These are phyloP conservation scores for Coelastrella sp. DNA, from an alignment of 139 green algal species.

Conservation along the genomic window DNA sequence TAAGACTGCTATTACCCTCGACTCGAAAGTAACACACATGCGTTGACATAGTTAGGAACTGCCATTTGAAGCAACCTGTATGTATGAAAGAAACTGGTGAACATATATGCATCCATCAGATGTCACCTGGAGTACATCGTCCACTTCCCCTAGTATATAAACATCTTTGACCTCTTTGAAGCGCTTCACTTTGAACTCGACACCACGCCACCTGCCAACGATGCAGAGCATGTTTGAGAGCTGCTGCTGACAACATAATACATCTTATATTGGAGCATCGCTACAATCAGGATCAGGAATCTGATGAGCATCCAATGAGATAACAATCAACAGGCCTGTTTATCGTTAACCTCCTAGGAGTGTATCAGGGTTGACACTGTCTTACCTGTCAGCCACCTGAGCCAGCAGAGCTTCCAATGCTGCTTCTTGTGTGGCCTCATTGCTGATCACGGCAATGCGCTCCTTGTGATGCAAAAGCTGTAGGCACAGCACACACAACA, in stretches of 20 bases:
- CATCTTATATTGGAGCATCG: too few relatives aligned
- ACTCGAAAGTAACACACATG: neutral
- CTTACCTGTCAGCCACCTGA: slow-evolving; percentile 63
- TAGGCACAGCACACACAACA: neutral
- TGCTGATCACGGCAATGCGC: slow-evolving; percentile 67
- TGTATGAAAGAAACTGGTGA: too few relatives aligned
- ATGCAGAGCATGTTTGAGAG: neutral
- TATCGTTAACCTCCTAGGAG: too few relatives aligned
- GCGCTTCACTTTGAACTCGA: slow-evolving; percentile 65
- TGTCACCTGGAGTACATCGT: slow-evolving; percentile 72
- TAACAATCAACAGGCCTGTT: too few relatives aligned
- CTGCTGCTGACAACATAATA: too few relatives aligned
- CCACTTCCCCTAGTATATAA: slow-evolving; percentile 79
- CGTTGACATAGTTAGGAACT: too few relatives aligned
- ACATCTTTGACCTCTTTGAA: slow-evolving; percentile 90
- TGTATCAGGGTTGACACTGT: too few relatives aligned
- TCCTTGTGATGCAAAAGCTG: slow-evolving; percentile 72
- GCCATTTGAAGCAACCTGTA: too few relatives aligned
- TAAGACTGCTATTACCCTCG: too few relatives aligned
- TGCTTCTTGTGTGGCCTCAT: slow-evolving; percentile 85
- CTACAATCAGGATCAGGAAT: too few relatives aligned
- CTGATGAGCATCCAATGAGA: too few relatives aligned
- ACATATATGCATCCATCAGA: neutral
- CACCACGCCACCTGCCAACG: slow-evolving; percentile 63
- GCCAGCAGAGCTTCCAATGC: slow-evolving; percentile 81